Base-by-base conservation (phyloP, 805 yeast genomes). In the Saccharomycopsis vini region DNA sequence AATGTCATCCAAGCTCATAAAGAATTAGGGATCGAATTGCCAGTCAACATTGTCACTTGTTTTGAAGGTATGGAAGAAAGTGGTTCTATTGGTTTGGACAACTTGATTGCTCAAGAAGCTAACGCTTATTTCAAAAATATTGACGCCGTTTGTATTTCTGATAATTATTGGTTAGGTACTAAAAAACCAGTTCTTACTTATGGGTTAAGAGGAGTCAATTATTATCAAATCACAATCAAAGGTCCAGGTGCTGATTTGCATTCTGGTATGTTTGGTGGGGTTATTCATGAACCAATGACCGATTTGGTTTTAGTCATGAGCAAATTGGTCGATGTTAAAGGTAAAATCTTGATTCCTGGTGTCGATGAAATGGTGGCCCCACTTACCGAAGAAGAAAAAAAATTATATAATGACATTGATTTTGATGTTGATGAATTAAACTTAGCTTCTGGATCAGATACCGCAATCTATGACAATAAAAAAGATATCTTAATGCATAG, bases 31-130 rank as follows among this genome's bases (percentile, higher is more conserved):
- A 58, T 85, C 57, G 96, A 89, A 51, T 72, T 92, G 46, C 99
- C 99, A 16, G 97, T 92, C 50, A 92, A 92, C 67, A 66, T 92
- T 55, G 75, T 88, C 40, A 81, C 84, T 61, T 87, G 96, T 64
- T 92, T 92, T 57, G 99, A 92, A 67, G 97, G 98, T 50, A 92
- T 92, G 99, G 99, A 92, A 67, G 99, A 92, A 67, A 79, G 89
- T 51, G 99, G 99, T 20, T 87, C 96, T 28, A 64, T 86, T 40
- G 97, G 97, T 29, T 73, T 92, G 52, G 98, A 90, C 54, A 78
- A 69, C 29, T 74, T 92, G 56, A 82, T 92, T 57, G 80, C 79
- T 40, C 63, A 68, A 34, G 97, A 92, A 68, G 89, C 95, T 44
- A 62, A 72, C 42, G 62, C 64, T 32, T 92, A 87, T 64, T 92